Percentiles rank a stretch among this genome's conserved stretches.
phyloP scores from a whole-genome alignment of 768 basidiomycete genomes.

The Hygrophorus pudorinus region DNA sequence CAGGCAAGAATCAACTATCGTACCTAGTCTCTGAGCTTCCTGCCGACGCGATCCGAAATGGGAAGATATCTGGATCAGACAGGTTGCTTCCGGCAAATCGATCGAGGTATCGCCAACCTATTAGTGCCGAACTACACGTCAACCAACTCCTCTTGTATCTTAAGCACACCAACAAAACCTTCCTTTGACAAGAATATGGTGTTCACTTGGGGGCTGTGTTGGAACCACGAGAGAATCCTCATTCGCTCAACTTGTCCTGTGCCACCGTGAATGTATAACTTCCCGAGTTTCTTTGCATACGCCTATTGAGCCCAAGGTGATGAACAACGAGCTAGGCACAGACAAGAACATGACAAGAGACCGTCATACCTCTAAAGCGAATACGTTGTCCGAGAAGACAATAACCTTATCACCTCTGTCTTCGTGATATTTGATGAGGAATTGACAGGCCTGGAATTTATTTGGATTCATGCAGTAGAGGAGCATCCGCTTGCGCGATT shows the following conservation, averaged over 20 bases:
- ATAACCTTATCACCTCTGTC: conserved; percentile 98
- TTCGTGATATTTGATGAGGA: conserved; percentile 97
- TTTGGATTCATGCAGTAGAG: conserved; percentile 99
- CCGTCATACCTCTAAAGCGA: conserved; percentile 76
- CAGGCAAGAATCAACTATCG: conserved; percentile 11
- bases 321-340: conserved; percentile 6
- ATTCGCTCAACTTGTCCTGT: conserved; percentile 94
- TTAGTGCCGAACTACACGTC: neutral
- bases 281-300: conserved; percentile 88
- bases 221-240: conserved; percentile 91
- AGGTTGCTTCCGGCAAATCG: conserved; percentile 97
- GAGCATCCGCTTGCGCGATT: conserved; percentile 88
- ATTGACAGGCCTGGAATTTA: conserved; percentile 99
- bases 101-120: conserved; percentile 98
- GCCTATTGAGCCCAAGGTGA: conserved; percentile 35
- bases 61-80: conserved; percentile 97
- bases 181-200: conserved; percentile 99
- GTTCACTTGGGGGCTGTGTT: conserved; percentile 90
- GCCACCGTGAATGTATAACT: conserved; percentile 93
- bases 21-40: conserved; percentile 93
- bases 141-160: neutral
- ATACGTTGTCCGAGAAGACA: conserved; percentile 98
- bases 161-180: conserved; percentile 13
- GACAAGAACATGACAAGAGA: neutral
- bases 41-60: conserved; percentile 98